A percentile compares a stretch with the other conserved stretches of the same genome.
Evolutionary conservation across 148 eudicot species (phyloP).

Genomic region (Drosera capensis): DNA sequence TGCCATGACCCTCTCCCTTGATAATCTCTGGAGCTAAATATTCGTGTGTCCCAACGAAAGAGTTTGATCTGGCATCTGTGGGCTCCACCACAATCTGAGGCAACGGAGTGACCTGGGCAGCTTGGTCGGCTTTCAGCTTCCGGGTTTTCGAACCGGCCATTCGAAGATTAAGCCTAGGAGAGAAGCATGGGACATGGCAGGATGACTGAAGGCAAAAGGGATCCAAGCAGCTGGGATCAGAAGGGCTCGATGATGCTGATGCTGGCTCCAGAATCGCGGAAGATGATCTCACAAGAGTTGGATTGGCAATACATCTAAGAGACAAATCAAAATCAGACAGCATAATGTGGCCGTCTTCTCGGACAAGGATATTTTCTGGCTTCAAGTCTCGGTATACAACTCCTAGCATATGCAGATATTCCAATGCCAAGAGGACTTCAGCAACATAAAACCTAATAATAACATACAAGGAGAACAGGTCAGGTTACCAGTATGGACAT

Average conservation of each 20-base stretch:
- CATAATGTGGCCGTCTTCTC: constrained; percentile 89
- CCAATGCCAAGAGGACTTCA: constrained; percentile 72
- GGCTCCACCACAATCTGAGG: constrained; percentile 73
- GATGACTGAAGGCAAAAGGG: constrained; percentile 73
- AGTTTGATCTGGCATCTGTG: constrained; percentile 47
- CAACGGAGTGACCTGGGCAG: constrained; percentile 27
- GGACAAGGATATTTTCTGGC: constrained; percentile 61
- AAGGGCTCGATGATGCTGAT: constrained; percentile 23
- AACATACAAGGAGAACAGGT: constrained; percentile 1
- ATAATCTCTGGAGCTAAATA: constrained; percentile 49
- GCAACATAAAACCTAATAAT: constrained; percentile 62
- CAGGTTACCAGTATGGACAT: not conserved
- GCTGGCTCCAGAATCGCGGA: constrained; percentile 20
- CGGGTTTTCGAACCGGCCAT: constrained; percentile 26
- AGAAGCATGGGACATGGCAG: constrained; percentile 63
- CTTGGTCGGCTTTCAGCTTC: constrained; percentile 40
- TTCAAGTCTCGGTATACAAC: constrained; percentile 78
- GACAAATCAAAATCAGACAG: constrained; percentile 76
- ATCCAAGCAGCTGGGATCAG: constrained; percentile 55
- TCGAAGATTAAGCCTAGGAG: constrained; percentile 35
- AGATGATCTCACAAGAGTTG: constrained; percentile 36
- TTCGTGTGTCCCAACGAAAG: constrained; percentile 52
- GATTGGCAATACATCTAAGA: constrained; percentile 44
- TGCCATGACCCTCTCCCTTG: constrained; percentile 54
- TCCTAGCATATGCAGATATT: constrained; percentile 84